Base-by-base conservation (phyloP, 345 rosid genomes). In the Salix suchowensis region DNA sequence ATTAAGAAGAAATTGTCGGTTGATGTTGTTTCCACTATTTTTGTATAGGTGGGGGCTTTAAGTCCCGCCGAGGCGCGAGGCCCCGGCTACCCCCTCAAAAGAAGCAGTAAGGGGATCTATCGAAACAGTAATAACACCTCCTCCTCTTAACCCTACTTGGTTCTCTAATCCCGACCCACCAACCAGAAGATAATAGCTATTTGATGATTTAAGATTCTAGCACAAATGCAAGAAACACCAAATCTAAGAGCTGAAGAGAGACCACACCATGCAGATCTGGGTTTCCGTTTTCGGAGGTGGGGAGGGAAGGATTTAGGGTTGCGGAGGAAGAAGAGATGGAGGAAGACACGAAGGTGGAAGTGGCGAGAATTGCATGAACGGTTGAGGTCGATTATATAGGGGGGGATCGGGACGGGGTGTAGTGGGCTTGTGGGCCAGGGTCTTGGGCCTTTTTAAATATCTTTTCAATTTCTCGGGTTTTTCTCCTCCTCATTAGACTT, bases 21-120 rank as follows among this genome's bases (percentile, higher is more conserved):
- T 69, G 50, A 8, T 5, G 54, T 15, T 44, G 14, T 66, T 76
- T 68, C 18, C 26, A 14, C 6, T 39, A 18, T 11, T 86, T 42
- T 83, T 83, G 90, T 89, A 67, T 74, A 76, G 87, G 77, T 84
- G 90, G 97, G 98, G 97, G 98, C 95, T 89, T 91, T 91, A 79
- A 78, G 89, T 90, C 86, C 98, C 97, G 95, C 92, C 98, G 98
- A 90, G 97, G 97, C 98, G 52, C 97, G 89, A 83, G 86, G 98
- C 98, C 98, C 94, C 97, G 97, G 96, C 94, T 86, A 91, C 96
- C 95, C 97, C 97, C 95, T 86, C 98, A 93, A 84, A 89, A 88
- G 97, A 86, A 88, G 96, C 90, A 93, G 91, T 69, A 71, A 86
- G 80, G 52, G 70, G 84, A 81, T 78, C 91, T 83, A 79, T 81